Evolutionary conservation across 2,329 filamentous ascomycete genomes (phyloP).

Genomic region (Talaromyces sp.): DNA sequence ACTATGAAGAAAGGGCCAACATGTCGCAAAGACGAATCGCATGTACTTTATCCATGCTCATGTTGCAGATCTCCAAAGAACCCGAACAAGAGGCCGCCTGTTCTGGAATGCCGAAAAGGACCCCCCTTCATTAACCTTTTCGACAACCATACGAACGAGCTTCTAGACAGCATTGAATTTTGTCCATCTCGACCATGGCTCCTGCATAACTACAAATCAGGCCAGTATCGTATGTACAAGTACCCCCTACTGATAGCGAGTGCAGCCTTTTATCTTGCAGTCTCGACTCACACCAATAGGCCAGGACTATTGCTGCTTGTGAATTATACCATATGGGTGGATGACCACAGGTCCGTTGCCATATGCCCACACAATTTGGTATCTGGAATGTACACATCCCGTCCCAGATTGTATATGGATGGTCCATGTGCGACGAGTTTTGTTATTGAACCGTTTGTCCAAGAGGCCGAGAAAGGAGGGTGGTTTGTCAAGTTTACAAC

Average conservation of each 20-base stretch:
- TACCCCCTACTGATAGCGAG: not conserved
- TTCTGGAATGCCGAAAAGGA: not conserved
- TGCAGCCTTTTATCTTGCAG: not conserved
- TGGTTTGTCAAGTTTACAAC: not conserved
- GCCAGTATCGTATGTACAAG: not conserved
- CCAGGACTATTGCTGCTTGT: not conserved
- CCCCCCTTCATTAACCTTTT: not conserved
- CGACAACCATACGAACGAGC: not conserved
- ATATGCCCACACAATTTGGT: not conserved
- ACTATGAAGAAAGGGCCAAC: not conserved
- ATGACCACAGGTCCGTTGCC: not conserved
- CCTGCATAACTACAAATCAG: not conserved
- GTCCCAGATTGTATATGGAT: not conserved
- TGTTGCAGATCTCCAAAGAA: not conserved
- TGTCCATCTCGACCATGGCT: not conserved
- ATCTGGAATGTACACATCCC: not conserved
- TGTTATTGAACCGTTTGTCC: not conserved
- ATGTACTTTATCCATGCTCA: not conserved
- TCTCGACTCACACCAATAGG: not conserved
- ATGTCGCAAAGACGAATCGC: not conserved
- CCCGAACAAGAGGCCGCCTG: not conserved
- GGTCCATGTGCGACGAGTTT: not conserved
- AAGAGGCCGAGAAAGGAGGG: not conserved
- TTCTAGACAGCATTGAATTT: not conserved
- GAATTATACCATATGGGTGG: not conserved